These are phyloP conservation scores for Gossypium anomalum DNA, from an alignment of 345 rosid genomes.

Conservation along the genomic window DNA sequence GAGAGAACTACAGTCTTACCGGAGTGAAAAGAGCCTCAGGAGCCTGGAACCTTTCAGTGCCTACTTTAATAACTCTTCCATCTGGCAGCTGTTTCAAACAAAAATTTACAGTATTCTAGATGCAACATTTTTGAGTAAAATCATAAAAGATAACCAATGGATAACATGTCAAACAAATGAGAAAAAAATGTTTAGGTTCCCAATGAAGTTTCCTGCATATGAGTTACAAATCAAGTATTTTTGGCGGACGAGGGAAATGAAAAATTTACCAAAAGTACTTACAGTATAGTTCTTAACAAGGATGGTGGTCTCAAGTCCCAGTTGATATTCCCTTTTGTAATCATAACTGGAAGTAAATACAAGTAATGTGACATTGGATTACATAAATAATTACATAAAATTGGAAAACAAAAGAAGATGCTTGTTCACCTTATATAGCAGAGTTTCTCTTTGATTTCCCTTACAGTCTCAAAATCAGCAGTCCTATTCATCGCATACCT, in stretches of 20 bases:
- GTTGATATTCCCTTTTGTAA: conserved; percentile 88
- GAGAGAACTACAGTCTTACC: conserved; percentile 35
- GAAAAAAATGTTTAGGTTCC: not conserved
- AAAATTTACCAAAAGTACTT: conserved; percentile 4
- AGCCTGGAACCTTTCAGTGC: conserved; percentile 99
- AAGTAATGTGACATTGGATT: conserved; percentile 5
- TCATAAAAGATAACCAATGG: not conserved
- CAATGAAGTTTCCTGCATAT: not conserved
- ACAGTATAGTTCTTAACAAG: conserved; percentile 95
- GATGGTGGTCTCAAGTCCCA: conserved; percentile 94
- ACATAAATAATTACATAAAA: conserved; percentile 5
- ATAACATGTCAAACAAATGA: not conserved
- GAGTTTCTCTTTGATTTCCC: conserved; percentile 94
- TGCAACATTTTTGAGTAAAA: not conserved
- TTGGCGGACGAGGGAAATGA: not conserved
- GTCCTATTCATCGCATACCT: conserved; percentile 90
- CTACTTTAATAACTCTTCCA: conserved; percentile 91
- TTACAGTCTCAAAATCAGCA: conserved; percentile 94
- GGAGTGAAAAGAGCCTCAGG: conserved; percentile 99
- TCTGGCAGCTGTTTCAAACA: conserved; percentile 75
- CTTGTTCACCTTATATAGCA: conserved; percentile 73
- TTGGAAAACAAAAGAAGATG: conserved; percentile 6
- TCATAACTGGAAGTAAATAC: conserved; percentile 61
- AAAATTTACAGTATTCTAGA: not conserved
- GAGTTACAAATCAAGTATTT: not conserved